These are phyloP conservation scores for Asterochloris erici DNA, from an alignment of 139 green algal species.

Conservation along the genomic window DNA sequence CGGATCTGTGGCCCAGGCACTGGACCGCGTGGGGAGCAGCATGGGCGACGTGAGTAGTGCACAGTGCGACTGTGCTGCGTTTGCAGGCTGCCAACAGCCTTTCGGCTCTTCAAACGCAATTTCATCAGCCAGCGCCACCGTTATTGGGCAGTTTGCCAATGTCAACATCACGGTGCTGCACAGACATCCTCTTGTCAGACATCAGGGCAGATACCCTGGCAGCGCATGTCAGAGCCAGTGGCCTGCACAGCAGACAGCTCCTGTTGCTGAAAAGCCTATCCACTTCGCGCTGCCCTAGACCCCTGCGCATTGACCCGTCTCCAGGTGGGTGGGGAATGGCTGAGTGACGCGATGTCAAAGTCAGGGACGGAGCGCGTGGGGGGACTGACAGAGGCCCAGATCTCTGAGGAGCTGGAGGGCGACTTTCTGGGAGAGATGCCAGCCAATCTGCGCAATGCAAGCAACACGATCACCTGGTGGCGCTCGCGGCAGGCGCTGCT, in stretches of 20 bases:
- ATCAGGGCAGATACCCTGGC: no score
- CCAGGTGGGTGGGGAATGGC: background rate
- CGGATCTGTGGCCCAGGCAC: constrained; percentile 11
- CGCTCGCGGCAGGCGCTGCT: constrained; percentile 50
- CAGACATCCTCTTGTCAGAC: no score
- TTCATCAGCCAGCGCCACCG: no score
- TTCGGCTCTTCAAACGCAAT: no score
- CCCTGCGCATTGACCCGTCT: background rate
- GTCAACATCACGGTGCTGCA: no score
- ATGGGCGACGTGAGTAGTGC: constrained; percentile 15
- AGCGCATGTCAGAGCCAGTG: no score
- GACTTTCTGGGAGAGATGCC: constrained; percentile 22
- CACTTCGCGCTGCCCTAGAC: no score
- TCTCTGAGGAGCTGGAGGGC: constrained; percentile 47
- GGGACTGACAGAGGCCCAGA: constrained; percentile 70
- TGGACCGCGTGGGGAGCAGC: constrained; percentile 20
- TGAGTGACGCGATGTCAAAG: constrained; percentile 17
- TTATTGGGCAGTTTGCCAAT: no score
- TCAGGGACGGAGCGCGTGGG: constrained; percentile 35
- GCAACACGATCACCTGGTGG: constrained; percentile 80
- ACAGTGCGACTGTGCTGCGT: background rate
- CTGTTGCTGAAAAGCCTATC: no score
- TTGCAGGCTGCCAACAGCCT: no score
- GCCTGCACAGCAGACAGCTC: no score
- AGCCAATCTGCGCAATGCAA: constrained; percentile 22